Base-by-base conservation (phyloP, 306 rosid species). In the Comarum palustre region DNA sequence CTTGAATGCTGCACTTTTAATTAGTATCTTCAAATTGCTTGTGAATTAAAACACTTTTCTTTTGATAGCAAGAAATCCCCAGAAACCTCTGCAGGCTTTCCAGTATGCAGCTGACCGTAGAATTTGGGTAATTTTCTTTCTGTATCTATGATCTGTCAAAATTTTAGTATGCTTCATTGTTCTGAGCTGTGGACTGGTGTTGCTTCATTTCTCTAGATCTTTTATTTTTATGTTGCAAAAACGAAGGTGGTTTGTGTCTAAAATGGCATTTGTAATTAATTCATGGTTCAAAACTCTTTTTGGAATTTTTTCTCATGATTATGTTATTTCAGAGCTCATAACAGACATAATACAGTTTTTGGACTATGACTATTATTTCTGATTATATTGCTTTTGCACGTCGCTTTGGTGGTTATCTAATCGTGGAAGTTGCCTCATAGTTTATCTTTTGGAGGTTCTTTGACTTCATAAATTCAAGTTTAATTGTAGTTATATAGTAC, bases 91-190 rank as follows among this genome's bases (percentile, higher is more conserved):
- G 43, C 70, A 24, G 41, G 36, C 68, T 12, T 19, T 66, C 54
- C 39, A 83, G 77, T 16, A 93, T 90, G 98, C 97, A 86, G 66
- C 82, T 90, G 29, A 90, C 96, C 12, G 82, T 93, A 36, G 98
- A 93, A 79, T 93, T 93, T 72, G 92, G 98, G 96, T 93, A 80
- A 68, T 66, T 82, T 24, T 55, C 27, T 48, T 73, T 27, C 66
- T n/a, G 20, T 31, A 25, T 45, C 2, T 39, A 14, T 22, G 51
- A 5, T 12, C 24, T 32, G 2, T 1, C 5, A 45, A 38, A 47
- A 0, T 25, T 38, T 24, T 47, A 17, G 29, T 7, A 46, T 71
- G 57, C 16, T 47, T 61, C 5, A 31, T 38, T 8, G 20, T 41
- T 51, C 34, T 68, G 16, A 12, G 48, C 68, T 12, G 25, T 64